Evolutionary conservation across 2,329 filamentous ascomycete genomes (phyloP).

Genomic region (Colletotrichum cereale): DNA sequence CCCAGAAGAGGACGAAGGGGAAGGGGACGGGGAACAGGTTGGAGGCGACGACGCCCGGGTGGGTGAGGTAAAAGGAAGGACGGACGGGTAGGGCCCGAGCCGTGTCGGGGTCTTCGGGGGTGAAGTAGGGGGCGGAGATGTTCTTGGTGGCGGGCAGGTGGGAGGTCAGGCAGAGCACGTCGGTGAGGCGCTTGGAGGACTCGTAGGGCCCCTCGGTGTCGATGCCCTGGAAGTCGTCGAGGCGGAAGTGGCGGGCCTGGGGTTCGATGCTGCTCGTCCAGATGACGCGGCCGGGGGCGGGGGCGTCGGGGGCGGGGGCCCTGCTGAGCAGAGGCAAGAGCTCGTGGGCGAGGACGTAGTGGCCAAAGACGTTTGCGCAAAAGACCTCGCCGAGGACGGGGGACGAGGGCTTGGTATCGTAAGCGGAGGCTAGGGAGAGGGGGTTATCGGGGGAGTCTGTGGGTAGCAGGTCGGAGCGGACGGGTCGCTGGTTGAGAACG

Average conservation of each 20-base stretch:
- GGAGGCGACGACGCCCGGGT: slow-evolving; percentile 89
- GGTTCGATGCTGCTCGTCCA: slow-evolving; percentile 91
- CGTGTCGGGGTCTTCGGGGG: slow-evolving; percentile 45
- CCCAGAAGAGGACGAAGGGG: slow-evolving; percentile 75
- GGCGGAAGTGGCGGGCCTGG: slow-evolving; percentile 62
- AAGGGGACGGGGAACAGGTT: slow-evolving; percentile 81
- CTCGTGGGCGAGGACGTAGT: slow-evolving; percentile 89
- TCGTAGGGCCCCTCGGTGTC: slow-evolving; percentile 78
- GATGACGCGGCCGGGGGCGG: slow-evolving; percentile 75
- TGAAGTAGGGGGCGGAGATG: slow-evolving; percentile 69
- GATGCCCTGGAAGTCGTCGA: slow-evolving; percentile 83
- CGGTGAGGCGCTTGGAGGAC: slow-evolving; percentile 87
- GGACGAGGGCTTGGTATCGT: slow-evolving; percentile 60
- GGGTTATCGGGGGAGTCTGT: slow-evolving; percentile 28
- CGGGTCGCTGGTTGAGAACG: slow-evolving; percentile 55
- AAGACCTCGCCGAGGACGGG: slow-evolving; percentile 85
- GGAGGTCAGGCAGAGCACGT: slow-evolving; percentile 82
- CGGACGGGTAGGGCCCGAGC: slow-evolving; percentile 44
- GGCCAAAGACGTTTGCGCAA: slow-evolving; percentile 92
- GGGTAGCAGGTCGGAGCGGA: slow-evolving; percentile 41
- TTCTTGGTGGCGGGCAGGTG: slow-evolving; percentile 73
- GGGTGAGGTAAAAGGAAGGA: slow-evolving; percentile 81
- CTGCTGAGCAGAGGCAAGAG: slow-evolving; percentile 79
- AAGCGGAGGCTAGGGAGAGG: slow-evolving; percentile 24
- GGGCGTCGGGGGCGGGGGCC: slow-evolving; percentile 51